A percentile compares a stretch with the other conserved stretches of the same genome.
These are phyloP conservation scores for Calonectria henricotiae DNA, from an alignment of 2,329 filamentous ascomycete genomes.

Conservation along the genomic window DNA sequence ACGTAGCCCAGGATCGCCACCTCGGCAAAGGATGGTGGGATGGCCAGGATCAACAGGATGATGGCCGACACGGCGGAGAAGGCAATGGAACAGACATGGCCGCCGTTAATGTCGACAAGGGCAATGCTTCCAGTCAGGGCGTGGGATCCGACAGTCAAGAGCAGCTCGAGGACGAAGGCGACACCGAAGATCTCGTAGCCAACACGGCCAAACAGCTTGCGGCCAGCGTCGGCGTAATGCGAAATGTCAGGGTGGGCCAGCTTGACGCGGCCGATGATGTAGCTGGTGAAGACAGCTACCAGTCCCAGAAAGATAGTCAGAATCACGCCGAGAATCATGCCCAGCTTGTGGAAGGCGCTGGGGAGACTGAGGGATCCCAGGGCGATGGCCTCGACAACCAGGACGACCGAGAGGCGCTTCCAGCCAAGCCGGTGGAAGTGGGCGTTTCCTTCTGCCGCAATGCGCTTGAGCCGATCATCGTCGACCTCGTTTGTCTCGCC, in stretches of 20 bases:
- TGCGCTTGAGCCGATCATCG: slow-evolving; percentile 37
- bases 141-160: slow-evolving; percentile 37
- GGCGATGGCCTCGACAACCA: slow-evolving; percentile 37
- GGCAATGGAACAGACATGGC: slow-evolving; percentile 37
- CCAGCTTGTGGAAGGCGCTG: slow-evolving; percentile 32
- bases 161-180: slow-evolving; percentile 37
- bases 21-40: slow-evolving; percentile 37
- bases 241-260: slow-evolving; percentile 34
- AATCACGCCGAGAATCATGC: slow-evolving; percentile 36
- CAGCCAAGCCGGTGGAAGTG: slow-evolving; percentile 36
- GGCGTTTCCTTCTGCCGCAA: slow-evolving; percentile 37
- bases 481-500: slow-evolving; percentile 35
- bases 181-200: slow-evolving; percentile 34
- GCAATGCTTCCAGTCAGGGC: slow-evolving; percentile 38
- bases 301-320: slow-evolving; percentile 26
- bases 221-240: slow-evolving; percentile 37
- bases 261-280: slow-evolving; percentile 36
- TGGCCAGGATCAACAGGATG: slow-evolving; percentile 38
- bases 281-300: slow-evolving; percentile 36
- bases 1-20: slow-evolving; percentile 37
- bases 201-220: slow-evolving; percentile 29
- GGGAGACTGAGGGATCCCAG: slow-evolving; percentile 39
- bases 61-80: slow-evolving; percentile 37
- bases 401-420: slow-evolving; percentile 36
- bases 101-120: slow-evolving; percentile 37